A percentile compares a stretch with the other conserved stretches of the same genome.
phyloP scores from a whole-genome alignment of 2,329 filamentous ascomycete genomes.

The Rutstroemia sydowiana region DNA sequence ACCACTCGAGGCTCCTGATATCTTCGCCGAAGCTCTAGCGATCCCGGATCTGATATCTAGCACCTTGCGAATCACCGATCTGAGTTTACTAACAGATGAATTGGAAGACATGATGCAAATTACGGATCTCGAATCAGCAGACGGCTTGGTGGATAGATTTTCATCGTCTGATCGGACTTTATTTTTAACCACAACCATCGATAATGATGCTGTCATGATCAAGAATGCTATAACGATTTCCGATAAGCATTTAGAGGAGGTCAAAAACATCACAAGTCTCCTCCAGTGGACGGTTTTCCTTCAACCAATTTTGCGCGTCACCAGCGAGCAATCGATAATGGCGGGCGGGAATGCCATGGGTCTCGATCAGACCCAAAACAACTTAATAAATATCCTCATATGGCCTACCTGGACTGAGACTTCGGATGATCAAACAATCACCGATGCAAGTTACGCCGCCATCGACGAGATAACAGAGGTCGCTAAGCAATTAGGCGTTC shows the following conservation, averaged over 20 bases:
- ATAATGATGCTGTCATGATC: not conserved
- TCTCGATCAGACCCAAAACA: not conserved
- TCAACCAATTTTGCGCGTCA: not conserved
- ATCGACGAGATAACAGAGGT: not conserved
- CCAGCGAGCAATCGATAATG: not conserved
- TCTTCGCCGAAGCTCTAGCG: not conserved
- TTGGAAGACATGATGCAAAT: no score
- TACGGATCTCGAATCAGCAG: no score
- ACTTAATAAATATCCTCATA: not conserved
- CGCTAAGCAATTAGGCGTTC: not conserved
- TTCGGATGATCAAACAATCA: conserved; percentile 1
- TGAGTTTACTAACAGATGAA: conserved; percentile 3
- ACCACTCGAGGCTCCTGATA: not conserved
- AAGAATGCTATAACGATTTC: not conserved
- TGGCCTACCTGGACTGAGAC: not conserved
- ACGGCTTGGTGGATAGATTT: not conserved
- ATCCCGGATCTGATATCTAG: conserved; percentile 3
- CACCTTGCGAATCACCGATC: conserved; percentile 11
- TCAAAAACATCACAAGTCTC: not conserved
- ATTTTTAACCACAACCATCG: not conserved
- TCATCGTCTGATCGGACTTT: not conserved
- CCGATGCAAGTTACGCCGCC: not conserved
- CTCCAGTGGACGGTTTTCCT: not conserved
- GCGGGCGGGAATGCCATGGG: not conserved
- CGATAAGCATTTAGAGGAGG: not conserved